A percentile compares a stretch with the other conserved stretches of the same genome.
Conservation (phyloP, 768 basidiomycete species). For the Leccinum incarnatum region DNA sequence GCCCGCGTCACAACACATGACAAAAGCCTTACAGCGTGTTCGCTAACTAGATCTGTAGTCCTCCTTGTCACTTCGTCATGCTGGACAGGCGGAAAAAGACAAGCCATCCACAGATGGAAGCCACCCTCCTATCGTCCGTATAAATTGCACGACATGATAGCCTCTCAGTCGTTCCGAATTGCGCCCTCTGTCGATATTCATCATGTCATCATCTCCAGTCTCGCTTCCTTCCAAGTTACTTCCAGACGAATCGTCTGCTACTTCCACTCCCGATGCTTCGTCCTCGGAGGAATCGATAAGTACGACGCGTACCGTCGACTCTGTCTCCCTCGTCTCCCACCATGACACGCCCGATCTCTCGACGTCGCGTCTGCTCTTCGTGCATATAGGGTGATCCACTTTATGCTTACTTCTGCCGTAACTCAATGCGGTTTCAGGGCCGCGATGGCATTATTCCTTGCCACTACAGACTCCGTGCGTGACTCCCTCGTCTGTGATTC, state of each 20-base stretch:
- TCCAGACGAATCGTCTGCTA: slow-evolving; percentile 1
- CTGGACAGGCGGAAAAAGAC: slow-evolving; percentile 18
- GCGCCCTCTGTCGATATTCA: slow-evolving; percentile 3
- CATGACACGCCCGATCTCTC: slow-evolving; percentile 39
- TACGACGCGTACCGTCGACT: slow-evolving; percentile 19
- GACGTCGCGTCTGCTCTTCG: slow-evolving; percentile 53
- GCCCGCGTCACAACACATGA: slow-evolving; percentile 24
- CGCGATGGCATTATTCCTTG: slow-evolving; percentile 77
- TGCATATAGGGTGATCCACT: slow-evolving; percentile 62
- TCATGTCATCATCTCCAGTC: slow-evolving; percentile 18
- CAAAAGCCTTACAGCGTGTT: slow-evolving; percentile 28
- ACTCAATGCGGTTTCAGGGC: slow-evolving; percentile 45
- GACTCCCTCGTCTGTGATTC: background rate
- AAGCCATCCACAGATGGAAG: slow-evolving; percentile 23
- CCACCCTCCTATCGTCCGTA: slow-evolving; percentile 20
- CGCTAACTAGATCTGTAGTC: slow-evolving; percentile 24
- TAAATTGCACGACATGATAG: slow-evolving; percentile 22
- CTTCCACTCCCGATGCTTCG: slow-evolving; percentile 6
- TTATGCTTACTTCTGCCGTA: slow-evolving; percentile 1
- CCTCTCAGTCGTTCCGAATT: slow-evolving; percentile 3
- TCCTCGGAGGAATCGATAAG: slow-evolving; percentile 22
- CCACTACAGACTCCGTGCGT: slow-evolving; percentile 81
- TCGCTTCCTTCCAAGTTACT: slow-evolving; percentile 9
- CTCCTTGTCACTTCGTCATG: slow-evolving; percentile 5
- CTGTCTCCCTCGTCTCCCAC: slow-evolving; percentile 22